Percentiles rank a stretch among this genome's conserved stretches.
Conservation (phyloP, 2,329 filamentous ascomycete species). For the Trichophyton mentagrophytes region DNA sequence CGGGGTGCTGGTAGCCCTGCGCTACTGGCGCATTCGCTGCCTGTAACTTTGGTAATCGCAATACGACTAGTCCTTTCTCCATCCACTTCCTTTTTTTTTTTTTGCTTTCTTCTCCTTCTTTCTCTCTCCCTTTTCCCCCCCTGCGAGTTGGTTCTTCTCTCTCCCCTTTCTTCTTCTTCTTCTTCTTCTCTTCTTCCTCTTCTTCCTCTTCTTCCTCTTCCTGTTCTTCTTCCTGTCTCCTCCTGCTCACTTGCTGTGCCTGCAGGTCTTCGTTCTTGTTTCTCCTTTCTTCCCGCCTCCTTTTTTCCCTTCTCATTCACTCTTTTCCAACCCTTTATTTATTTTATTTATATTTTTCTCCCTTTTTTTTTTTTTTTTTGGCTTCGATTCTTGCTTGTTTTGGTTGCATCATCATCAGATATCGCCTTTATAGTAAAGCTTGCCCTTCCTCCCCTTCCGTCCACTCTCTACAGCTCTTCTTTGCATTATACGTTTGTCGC, state of each 20-base stretch:
- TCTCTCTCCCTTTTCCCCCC: conserved; percentile 10
- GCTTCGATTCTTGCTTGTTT: conserved; percentile 1
- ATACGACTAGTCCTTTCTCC: not conserved
- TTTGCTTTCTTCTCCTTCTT: not conserved
- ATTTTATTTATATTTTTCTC: not conserved
- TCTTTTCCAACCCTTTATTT: not conserved
- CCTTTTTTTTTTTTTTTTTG: not conserved
- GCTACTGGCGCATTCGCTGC: not conserved
- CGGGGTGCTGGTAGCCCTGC: not conserved
- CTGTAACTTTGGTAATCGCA: not conserved
- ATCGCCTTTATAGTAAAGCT: not conserved
- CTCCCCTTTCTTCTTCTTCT: conserved; percentile 8
- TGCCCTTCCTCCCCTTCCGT: not conserved
- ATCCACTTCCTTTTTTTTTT: conserved; percentile 2
- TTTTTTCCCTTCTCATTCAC: conserved; percentile 4
- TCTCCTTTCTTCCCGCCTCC: conserved; percentile 4
- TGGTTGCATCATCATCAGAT: not conserved
- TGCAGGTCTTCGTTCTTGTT: conserved; percentile 9
- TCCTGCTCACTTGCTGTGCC: conserved; percentile 3
- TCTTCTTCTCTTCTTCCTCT: conserved; percentile 2
- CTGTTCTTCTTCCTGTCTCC: conserved; percentile 12
- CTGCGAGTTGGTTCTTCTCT: conserved; percentile 7
- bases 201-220: conserved; percentile 7
- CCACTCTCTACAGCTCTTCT: not conserved
- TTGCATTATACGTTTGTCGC: not conserved